These are phyloP conservation scores for Pleurostoma richardsiae DNA, from an alignment of 2,329 filamentous ascomycete species.

Conservation along the genomic window DNA sequence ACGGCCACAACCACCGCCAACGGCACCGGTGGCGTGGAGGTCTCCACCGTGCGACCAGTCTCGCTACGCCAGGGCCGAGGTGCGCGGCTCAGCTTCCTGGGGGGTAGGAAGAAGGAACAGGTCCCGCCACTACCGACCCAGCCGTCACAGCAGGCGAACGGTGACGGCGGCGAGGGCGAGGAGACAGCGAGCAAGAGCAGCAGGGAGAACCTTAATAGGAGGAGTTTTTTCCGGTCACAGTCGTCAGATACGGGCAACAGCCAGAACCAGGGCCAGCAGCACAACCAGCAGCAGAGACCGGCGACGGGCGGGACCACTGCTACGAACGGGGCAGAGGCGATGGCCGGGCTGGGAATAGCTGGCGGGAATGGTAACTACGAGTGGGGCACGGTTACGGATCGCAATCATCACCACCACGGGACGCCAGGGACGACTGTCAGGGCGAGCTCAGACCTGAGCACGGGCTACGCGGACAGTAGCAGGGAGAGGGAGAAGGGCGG, in stretches of 20 bases:
- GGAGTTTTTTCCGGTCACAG: conserved; percentile 39
- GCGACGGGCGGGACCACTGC: not conserved
- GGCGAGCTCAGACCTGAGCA: conserved; percentile 15
- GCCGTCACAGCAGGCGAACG: conserved; percentile 11
- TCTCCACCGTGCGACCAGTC: conserved; percentile 45
- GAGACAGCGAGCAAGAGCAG: conserved; percentile 23
- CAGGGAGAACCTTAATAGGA: conserved; percentile 27
- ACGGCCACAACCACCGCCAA: conserved; percentile 18
- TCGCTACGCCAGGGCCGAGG: conserved; percentile 44
- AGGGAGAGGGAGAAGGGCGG: conserved; percentile 13
- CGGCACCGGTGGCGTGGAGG: conserved; percentile 38
- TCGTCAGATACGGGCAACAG: conserved; percentile 16
- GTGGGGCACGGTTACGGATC: conserved; percentile 15
- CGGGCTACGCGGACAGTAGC: not conserved
- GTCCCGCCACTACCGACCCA: conserved; percentile 10
- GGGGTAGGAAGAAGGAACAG: conserved; percentile 44
- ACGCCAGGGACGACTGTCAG: conserved; percentile 16
- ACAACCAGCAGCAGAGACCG: conserved; percentile 6
- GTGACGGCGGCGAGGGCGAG: conserved; percentile 17
- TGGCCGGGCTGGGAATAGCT: not conserved
- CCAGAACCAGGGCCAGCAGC: no score
- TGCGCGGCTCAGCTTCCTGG: conserved; percentile 52
- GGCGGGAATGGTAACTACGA: conserved; percentile 9
- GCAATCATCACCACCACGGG: no score
- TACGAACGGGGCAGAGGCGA: conserved; percentile 5